Base-by-base conservation (phyloP, 345 rosid species). In the Microthlaspi erraticum region DNA sequence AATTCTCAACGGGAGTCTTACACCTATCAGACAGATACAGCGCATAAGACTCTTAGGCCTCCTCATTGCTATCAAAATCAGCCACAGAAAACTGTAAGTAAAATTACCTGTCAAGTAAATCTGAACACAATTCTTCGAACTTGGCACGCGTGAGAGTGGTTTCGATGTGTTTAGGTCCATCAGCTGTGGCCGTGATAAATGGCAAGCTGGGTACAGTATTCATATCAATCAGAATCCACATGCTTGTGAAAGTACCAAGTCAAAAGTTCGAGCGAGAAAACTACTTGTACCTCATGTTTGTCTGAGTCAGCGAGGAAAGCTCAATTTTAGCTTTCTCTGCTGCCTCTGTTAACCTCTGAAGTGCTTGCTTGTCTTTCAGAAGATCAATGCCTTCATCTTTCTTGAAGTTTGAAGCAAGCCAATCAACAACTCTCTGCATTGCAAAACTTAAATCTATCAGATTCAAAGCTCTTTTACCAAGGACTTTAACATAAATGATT, bases 311-410 rank as follows among this genome's bases (percentile, higher is more conserved):
- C 31, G 99, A 82, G 4, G 99, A 94, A 45, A 94, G 87, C 83
- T 94, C 98, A 87, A 94, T 94, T 73, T 94, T 94, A 56, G 99
- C 99, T 69, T 94, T 89, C 81, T 94, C 96, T 31, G 97, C 95
- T 36, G 96, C 85, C 78, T 94, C 99, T n/a, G 99, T 94, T 49
- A 91, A 72, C 63, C 99, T 81, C 79, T 94, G 99, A 70, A 94
- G 95, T 26, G 99, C 97, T 80, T 94, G 99, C 60, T 94, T 94
- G 81, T 94, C 99, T 81, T 91, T 94, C 75, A 94, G 60, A 72
- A 94, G 97, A 78, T 94, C 93, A 23, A 94, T 88, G 52, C 99
- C 99, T 75, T 94, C 99, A 77, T 93, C 85, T 23, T 80, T 87
- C 86, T 91, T 91, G 66, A 93, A 93, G 69, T 54, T 38, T 2